A percentile compares a stretch with the other conserved stretches of the same genome.
phyloP scores from a whole-genome alignment of 2,329 filamentous ascomycete genomes.

The Microsporum canis region DNA sequence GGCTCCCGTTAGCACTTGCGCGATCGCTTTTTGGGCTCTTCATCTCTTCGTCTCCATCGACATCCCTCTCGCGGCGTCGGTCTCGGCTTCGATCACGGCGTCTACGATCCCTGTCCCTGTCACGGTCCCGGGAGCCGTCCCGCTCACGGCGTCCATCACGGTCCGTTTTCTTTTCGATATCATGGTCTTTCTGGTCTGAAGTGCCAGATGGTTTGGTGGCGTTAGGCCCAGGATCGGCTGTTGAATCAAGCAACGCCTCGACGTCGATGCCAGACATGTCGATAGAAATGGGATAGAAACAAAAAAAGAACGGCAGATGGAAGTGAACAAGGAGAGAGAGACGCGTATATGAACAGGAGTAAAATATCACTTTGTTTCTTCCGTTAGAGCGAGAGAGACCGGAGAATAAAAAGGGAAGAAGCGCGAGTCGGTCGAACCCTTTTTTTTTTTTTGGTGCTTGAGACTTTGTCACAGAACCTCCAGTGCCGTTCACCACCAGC shows the following conservation, averaged over 20 bases:
- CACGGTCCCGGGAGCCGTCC: conserved; percentile 46
- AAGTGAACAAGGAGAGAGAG: conserved; percentile 17
- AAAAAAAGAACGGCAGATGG: conserved; percentile 23
- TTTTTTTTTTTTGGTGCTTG: conserved; percentile 18
- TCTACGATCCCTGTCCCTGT: conserved; percentile 45
- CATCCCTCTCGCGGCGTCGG: conserved; percentile 39
- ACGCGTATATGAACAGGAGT: conserved; percentile 20
- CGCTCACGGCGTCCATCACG: conserved; percentile 46
- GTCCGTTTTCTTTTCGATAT: conserved; percentile 43
- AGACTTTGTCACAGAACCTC: neutral
- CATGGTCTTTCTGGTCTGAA: conserved; percentile 43
- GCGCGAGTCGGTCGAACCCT: conserved; percentile 26
- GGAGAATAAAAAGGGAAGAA: conserved; percentile 18
- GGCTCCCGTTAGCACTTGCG: conserved; percentile 56
- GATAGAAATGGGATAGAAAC: neutral
- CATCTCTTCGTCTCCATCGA: conserved; percentile 46
- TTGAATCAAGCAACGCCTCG: conserved; percentile 81
- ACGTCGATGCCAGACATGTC: conserved; percentile 64
- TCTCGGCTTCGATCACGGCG: conserved; percentile 44
- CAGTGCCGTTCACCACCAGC: neutral
- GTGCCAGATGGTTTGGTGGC: conserved; percentile 22
- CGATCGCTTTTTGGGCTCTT: conserved; percentile 63
- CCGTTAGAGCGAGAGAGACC: conserved; percentile 25
- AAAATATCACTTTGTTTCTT: conserved; percentile 27
- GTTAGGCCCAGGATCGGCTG: conserved; percentile 45